These are phyloP conservation scores for Pestalotiopsis fici DNA, from an alignment of 2,329 filamentous ascomycete genomes.

Conservation along the genomic window DNA sequence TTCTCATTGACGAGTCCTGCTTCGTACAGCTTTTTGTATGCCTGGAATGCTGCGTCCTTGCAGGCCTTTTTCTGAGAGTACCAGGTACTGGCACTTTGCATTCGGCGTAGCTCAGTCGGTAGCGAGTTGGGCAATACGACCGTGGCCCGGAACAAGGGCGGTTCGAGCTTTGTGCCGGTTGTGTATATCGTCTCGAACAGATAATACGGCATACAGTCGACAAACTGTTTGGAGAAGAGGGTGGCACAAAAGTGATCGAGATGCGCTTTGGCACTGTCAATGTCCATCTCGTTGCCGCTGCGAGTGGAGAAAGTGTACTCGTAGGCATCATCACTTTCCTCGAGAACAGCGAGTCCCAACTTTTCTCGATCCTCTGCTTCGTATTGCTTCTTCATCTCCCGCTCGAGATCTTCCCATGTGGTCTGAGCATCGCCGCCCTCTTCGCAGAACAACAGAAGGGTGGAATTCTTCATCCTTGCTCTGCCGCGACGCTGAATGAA, in stretches of 20 bases:
- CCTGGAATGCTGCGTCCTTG: conserved; percentile 82
- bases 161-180: conserved; percentile 21
- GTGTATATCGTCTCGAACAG: conserved; percentile 42
- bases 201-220: conserved; percentile 70
- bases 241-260: conserved; percentile 79
- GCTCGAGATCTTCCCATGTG: conserved; percentile 69
- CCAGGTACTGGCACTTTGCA: conserved; percentile 61
- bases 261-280: conserved; percentile 74
- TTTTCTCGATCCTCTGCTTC: conserved; percentile 61
- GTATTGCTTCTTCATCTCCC: conserved; percentile 71
- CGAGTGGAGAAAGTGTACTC: conserved; percentile 37
- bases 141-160: conserved; percentile 48
- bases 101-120: conserved; percentile 58
- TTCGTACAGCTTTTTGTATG: conserved; percentile 70
- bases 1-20: conserved; percentile 77
- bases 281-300: conserved; percentile 64
- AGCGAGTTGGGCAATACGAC: conserved; percentile 74
- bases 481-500: conserved; percentile 61
- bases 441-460: conserved; percentile 47
- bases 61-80: conserved; percentile 69
- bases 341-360: conserved; percentile 44
- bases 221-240: conserved; percentile 58
- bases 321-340: conserved; percentile 39
- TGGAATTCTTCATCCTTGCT: conserved; percentile 51
- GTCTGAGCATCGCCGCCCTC: conserved; percentile 28